Evolutionary conservation across 805 yeast species (phyloP).

Genomic region (Saccharomycopsis guyanensis): DNA sequence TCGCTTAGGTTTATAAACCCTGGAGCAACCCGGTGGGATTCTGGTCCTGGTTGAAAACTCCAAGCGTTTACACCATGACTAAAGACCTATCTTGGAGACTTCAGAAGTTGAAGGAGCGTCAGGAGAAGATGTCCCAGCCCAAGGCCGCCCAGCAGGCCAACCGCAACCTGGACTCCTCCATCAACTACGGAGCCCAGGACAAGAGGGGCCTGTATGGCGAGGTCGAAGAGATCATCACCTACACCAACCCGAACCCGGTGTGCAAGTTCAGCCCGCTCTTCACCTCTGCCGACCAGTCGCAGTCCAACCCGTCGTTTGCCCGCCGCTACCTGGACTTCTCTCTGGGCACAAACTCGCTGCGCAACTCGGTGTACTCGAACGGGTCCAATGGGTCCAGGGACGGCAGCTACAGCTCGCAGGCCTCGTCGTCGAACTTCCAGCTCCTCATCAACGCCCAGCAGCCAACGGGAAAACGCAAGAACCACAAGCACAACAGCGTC

Average conservation of each 20-base stretch:
- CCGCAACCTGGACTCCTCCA: neutral
- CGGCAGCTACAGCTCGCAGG: neutral
- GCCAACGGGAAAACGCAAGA: neutral
- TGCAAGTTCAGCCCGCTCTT: slow-evolving; percentile 11
- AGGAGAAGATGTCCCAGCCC: slow-evolving; percentile 1
- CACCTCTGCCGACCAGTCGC: neutral
- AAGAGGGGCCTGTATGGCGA: neutral
- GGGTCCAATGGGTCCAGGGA: neutral
- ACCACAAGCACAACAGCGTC: neutral
- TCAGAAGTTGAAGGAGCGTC: slow-evolving; percentile 18
- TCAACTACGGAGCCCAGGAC: neutral
- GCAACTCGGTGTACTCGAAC: neutral
- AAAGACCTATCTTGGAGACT: slow-evolving; percentile 18
- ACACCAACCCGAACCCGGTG: slow-evolving; percentile 15
- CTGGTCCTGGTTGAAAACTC: neutral
- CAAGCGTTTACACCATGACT: slow-evolving; percentile 3
- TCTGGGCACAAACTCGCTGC: neutral
- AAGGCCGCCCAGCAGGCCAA: neutral
- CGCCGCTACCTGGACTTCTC: neutral
- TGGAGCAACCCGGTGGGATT: neutral
- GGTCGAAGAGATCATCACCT: slow-evolving; percentile 6
- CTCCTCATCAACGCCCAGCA: neutral
- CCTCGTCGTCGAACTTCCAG: neutral
- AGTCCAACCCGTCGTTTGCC: slow-evolving; percentile 2
- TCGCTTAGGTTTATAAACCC: neutral